phyloP scores from a whole-genome alignment of 805 yeast species.

The Starmerella lactis-condensi region DNA sequence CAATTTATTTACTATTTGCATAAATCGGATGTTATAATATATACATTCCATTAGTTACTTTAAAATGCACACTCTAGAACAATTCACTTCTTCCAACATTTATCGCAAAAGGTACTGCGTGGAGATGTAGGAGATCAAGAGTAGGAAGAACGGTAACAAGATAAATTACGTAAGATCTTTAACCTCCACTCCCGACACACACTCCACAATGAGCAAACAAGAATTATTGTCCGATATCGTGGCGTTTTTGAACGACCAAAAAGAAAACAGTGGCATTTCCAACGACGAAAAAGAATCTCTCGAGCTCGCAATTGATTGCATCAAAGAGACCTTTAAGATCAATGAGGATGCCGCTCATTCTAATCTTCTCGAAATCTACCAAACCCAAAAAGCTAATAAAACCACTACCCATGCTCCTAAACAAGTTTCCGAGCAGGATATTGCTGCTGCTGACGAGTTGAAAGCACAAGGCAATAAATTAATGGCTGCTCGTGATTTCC shows the following conservation, averaged over 20 bases:
- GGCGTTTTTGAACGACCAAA: constrained; percentile 43
- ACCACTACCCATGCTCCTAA: constrained; percentile 4
- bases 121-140: no score
- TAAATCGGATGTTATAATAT: no score
- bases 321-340: constrained; percentile 68
- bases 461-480: constrained; percentile 80
- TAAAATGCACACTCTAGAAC: no score
- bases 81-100: no score
- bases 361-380: constrained; percentile 13
- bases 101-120: no score
- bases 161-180: no score
- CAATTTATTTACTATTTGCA: no score
- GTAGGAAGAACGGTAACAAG: no score
- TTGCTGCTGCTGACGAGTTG: constrained; percentile 61
- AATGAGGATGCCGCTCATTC: background rate
- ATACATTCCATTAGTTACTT: no score
- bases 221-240: constrained; percentile 49
- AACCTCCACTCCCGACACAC: no score
- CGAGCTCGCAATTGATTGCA: constrained; percentile 85
- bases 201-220: constrained; percentile 18
- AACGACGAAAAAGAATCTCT: constrained; percentile 74
- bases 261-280: constrained; percentile 42
- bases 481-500: constrained; percentile 60
- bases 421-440: constrained; percentile 27
- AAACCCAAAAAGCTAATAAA: background rate